Conservation (phyloP, 1,139 yeast genomes). For the Suhomyces panamericanus region DNA sequence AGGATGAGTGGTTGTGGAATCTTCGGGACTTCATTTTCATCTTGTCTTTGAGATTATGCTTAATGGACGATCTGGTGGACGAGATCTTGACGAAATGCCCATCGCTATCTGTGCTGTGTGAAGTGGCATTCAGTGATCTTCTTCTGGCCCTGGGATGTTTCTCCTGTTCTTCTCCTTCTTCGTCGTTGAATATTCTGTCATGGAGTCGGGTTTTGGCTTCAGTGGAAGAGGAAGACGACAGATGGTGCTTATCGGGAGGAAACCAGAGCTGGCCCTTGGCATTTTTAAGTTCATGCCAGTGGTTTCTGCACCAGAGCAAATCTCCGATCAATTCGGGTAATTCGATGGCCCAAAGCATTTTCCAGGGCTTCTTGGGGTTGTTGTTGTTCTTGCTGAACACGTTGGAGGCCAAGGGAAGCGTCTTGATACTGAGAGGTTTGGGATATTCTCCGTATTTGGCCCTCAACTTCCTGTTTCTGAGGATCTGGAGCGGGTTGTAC, state of each 20-base stretch:
- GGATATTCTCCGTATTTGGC: conserved; percentile 46
- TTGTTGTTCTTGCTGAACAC: conserved; percentile 48
- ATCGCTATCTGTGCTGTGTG: conserved; percentile 12
- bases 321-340: conserved; percentile 64
- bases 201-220: conserved; percentile 23
- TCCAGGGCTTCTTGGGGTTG: conserved; percentile 34
- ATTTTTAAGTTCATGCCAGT: conserved; percentile 59
- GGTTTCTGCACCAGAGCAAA: conserved; percentile 62
- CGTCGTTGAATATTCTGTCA: conserved; percentile 31
- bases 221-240: conserved; percentile 6
- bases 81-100: conserved; percentile 11
- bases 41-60: conserved; percentile 10
- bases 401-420: conserved; percentile 53
- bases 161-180: not conserved
- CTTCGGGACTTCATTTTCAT: conserved; percentile 13
- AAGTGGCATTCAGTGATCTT: conserved; percentile 10
- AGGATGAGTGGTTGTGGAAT: conserved; percentile 10
- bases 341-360: conserved; percentile 65
- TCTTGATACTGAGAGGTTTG: conserved; percentile 32
- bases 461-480: conserved; percentile 64
- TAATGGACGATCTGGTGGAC: conserved; percentile 9
- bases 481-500: conserved; percentile 79
- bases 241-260: conserved; percentile 26
- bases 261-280: conserved; percentile 63
- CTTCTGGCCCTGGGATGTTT: conserved; percentile 5